A percentile compares a stretch with the other conserved stretches of the same genome.
Evolutionary conservation across 805 yeast species (phyloP).

Genomic region (Starmerella khaoyaiensis): DNA sequence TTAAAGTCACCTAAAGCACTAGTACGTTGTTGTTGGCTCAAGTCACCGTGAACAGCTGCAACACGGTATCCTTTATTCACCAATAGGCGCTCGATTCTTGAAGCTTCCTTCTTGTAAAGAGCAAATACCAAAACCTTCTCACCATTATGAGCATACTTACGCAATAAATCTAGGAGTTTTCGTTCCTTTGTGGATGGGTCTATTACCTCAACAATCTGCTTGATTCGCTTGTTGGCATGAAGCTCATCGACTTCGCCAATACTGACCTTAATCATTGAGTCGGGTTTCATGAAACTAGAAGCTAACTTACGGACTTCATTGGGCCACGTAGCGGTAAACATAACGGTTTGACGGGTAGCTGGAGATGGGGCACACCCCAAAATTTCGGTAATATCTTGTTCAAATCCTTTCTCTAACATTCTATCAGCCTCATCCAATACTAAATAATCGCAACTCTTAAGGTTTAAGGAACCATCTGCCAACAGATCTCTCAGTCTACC

Average conservation of each 20-base stretch:
- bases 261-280: slow-evolving; percentile 68
- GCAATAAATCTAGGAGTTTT: slow-evolving; percentile 55
- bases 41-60: slow-evolving; percentile 93
- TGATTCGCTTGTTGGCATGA: slow-evolving; percentile 84
- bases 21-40: slow-evolving; percentile 84
- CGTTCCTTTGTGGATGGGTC: slow-evolving; percentile 72
- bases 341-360: slow-evolving; percentile 66
- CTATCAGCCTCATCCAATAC: slow-evolving; percentile 97
- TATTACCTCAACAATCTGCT: slow-evolving; percentile 85
- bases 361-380: slow-evolving; percentile 43
- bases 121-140: slow-evolving; percentile 90
- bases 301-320: slow-evolving; percentile 92
- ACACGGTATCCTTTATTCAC: slow-evolving; percentile 62
- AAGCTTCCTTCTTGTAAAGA: slow-evolving; percentile 90
- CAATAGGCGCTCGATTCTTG: slow-evolving; percentile 70
- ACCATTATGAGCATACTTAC: slow-evolving; percentile 42
- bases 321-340: slow-evolving; percentile 99
- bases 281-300: slow-evolving; percentile 54
- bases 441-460: slow-evolving; percentile 51
- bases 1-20: slow-evolving; percentile 77
- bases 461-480: slow-evolving; percentile 76
- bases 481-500: slow-evolving; percentile 87
- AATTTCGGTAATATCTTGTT: slow-evolving; percentile 83
- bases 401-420: slow-evolving; percentile 97
- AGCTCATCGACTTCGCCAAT: slow-evolving; percentile 92